A percentile compares a stretch with the other conserved stretches of the same genome.
Conservation (phyloP, 2,329 filamentous ascomycete genomes). For the Phaeosphaeriaceae sp. region DNA sequence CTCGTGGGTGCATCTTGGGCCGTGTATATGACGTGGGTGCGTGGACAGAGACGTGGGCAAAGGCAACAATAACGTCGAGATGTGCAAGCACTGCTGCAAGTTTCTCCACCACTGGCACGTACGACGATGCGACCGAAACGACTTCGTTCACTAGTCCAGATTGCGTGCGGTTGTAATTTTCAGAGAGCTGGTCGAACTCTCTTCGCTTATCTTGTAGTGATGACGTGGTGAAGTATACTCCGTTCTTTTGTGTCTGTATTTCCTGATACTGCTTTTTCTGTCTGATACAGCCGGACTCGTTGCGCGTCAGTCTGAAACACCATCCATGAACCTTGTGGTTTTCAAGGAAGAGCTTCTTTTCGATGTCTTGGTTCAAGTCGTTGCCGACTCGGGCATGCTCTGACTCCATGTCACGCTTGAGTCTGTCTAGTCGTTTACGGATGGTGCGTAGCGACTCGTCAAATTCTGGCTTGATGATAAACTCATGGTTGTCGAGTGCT, state of each 20-base stretch:
- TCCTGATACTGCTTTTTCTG: slow-evolving; percentile 91
- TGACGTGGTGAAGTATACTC: slow-evolving; percentile 95
- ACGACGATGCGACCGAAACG: slow-evolving; percentile 89
- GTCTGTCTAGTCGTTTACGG: slow-evolving; percentile 84
- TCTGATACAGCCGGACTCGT: slow-evolving; percentile 88
- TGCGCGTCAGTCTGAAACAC: slow-evolving; percentile 92
- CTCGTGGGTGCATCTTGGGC: slow-evolving; percentile 87
- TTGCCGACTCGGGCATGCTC: slow-evolving; percentile 79
- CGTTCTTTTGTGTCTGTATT: slow-evolving; percentile 98
- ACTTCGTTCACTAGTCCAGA: slow-evolving; percentile 90
- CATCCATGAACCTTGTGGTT: slow-evolving; percentile 96
- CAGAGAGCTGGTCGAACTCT: slow-evolving; percentile 91
- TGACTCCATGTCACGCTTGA: slow-evolving; percentile 79
- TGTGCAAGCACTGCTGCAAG: slow-evolving; percentile 89
- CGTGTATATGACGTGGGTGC: slow-evolving; percentile 91
- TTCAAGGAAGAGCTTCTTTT: slow-evolving; percentile 98
- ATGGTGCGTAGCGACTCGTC: slow-evolving; percentile 89
- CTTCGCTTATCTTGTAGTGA: slow-evolving; percentile 79
- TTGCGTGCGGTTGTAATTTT: slow-evolving; percentile 95
- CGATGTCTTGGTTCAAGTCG: slow-evolving; percentile 88
- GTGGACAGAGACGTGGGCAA: slow-evolving; percentile 91
- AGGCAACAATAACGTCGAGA: slow-evolving; percentile 91
- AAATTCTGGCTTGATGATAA: slow-evolving; percentile 98
- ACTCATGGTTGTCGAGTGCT: slow-evolving; percentile 94
- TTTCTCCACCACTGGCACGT: slow-evolving; percentile 89